phyloP scores from a whole-genome alignment of 148 eudicot species.

The Fallopia convolvulus region DNA sequence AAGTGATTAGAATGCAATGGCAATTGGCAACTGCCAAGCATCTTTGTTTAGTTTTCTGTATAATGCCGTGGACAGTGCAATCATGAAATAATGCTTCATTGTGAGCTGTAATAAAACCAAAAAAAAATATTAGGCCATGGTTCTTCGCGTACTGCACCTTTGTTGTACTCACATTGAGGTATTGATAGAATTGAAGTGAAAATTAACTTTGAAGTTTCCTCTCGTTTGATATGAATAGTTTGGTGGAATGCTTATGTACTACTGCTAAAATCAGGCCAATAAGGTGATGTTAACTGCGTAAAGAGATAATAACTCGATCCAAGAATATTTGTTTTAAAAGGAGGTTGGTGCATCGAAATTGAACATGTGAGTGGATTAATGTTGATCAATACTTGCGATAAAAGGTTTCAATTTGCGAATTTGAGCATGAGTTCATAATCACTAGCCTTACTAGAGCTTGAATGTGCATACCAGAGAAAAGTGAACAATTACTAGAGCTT shows the following conservation, averaged over 20 bases:
- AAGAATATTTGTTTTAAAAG: no score
- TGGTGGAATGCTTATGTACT: no score
- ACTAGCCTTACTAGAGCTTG: no score
- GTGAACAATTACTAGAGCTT: no score
- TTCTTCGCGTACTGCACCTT: background rate
- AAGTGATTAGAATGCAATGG: background rate
- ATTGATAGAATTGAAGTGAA: no score
- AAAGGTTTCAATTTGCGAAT: no score
- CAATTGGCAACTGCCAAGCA: background rate
- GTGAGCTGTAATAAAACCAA: background rate
- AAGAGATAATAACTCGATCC: background rate
- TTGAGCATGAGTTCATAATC: background rate
- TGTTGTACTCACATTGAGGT: background rate
- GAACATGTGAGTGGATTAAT: background rate
- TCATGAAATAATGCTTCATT: background rate
- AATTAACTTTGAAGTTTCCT: background rate
- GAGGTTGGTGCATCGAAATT: background rate
- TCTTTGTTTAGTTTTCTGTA: background rate
- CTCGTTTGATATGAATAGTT: no score
- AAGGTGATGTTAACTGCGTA: background rate
- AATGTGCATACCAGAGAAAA: no score
- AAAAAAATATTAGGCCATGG: background rate
- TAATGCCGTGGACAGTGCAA: background rate
- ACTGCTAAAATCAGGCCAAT: background rate
- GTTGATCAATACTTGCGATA: background rate